These are phyloP conservation scores for Mycena latifolia DNA, from an alignment of 768 basidiomycete species.

Conservation along the genomic window DNA sequence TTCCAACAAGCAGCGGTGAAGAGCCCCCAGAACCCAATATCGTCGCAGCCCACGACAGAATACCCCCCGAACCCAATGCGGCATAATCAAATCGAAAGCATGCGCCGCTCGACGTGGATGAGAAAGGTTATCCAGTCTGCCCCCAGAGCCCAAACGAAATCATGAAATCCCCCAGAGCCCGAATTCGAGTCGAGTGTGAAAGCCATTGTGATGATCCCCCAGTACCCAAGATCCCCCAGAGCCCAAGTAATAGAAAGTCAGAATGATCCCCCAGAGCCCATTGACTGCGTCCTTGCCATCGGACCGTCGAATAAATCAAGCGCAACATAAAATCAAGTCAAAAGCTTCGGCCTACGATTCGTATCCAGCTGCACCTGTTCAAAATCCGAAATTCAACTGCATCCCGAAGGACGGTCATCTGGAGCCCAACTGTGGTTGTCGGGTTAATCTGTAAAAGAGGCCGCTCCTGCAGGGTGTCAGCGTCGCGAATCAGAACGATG, in stretches of 20 bases:
- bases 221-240: constrained; percentile 12
- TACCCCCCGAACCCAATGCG: constrained; percentile 1
- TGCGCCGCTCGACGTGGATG: constrained; percentile 5
- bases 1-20: constrained; percentile 9
- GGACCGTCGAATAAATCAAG: not conserved
- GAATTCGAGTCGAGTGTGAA: constrained; percentile 5
- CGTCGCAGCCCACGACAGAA: not conserved
- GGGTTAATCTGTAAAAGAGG: not conserved
- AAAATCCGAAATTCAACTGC: not conserved
- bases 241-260: not conserved
- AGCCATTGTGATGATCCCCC: constrained; percentile 12
- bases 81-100: constrained; percentile 4
- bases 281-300: not conserved
- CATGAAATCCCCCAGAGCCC: not conserved
- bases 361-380: too few species aligned
- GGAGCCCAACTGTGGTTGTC: constrained; percentile 1
- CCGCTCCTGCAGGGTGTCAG: not conserved
- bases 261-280: constrained; percentile 2
- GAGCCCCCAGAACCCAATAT: not conserved
- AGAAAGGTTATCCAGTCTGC: constrained; percentile 7
- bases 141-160: constrained; percentile 1
- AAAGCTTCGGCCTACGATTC: too few species aligned
- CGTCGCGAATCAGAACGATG: not conserved
- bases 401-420: constrained; percentile 7
- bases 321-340: not conserved